phyloP scores from a whole-genome alignment of 2,329 filamentous ascomycete species.

The Colletotrichum sp. region DNA sequence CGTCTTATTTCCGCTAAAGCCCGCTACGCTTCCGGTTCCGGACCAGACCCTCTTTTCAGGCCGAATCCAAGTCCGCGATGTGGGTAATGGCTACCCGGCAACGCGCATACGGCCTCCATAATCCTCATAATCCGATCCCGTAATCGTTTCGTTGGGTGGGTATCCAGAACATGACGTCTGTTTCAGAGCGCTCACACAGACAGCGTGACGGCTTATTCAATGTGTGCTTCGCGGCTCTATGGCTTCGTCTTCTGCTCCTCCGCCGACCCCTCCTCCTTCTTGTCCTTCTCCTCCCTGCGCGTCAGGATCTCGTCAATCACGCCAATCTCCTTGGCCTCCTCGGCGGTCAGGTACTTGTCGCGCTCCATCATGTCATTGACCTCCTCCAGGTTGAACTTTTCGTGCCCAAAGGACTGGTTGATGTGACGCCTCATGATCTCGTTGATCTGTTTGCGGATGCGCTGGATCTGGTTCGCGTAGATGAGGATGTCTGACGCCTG shows the following conservation, averaged over 20 bases:
- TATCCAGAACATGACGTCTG: background rate
- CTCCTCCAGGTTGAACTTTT: slow-evolving; percentile 80
- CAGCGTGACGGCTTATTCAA: background rate
- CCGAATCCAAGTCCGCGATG: background rate
- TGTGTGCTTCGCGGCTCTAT: background rate
- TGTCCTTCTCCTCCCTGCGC: slow-evolving; percentile 53
- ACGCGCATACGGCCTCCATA: background rate
- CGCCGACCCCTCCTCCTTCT: slow-evolving; percentile 16
- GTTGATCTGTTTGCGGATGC: slow-evolving; percentile 85
- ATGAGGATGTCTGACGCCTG: slow-evolving; percentile 87
- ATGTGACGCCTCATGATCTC: slow-evolving; percentile 88
- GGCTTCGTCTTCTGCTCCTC: slow-evolving; percentile 21
- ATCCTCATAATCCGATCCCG: background rate
- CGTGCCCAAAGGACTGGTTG: slow-evolving; percentile 75
- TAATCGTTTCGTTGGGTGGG: background rate
- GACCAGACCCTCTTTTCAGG: slow-evolving; percentile 2
- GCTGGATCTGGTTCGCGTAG: slow-evolving; percentile 94
- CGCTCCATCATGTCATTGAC: slow-evolving; percentile 96
- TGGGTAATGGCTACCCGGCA: slow-evolving; percentile 13
- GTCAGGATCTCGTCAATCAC: slow-evolving; percentile 90
- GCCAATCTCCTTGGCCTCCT: slow-evolving; percentile 87
- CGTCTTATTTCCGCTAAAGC: slow-evolving; percentile 2
- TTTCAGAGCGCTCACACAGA: background rate
- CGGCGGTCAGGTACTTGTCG: slow-evolving; percentile 89
- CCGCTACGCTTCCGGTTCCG: slow-evolving; percentile 13